Evolutionary conservation across 179 eudicot genomes (phyloP).

Genomic region (Dionaea muscipula): DNA sequence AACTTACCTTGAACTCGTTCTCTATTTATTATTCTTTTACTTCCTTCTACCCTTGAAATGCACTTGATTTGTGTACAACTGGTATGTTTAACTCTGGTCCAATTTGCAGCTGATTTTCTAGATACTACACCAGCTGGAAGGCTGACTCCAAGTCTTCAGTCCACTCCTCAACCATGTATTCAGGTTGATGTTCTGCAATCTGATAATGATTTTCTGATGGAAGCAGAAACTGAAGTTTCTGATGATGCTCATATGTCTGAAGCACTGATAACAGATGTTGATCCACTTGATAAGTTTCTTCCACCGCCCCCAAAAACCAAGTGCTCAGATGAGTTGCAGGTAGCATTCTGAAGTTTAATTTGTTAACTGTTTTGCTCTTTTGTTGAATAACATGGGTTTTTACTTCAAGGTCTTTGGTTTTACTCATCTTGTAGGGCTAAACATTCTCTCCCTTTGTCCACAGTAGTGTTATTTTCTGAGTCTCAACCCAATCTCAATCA

Average conservation of each 20-base stretch:
- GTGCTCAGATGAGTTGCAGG: slow-evolving; percentile 74
- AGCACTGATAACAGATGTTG: slow-evolving; percentile 33
- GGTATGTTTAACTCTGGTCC: neutral
- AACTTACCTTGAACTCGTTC: too few species aligned
- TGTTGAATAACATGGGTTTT: too few species aligned
- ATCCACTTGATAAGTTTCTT: slow-evolving; percentile 57
- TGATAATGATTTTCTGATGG: slow-evolving; percentile 24
- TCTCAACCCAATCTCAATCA: too few species aligned
- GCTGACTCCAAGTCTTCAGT: slow-evolving; percentile 32
- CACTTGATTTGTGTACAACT: neutral
- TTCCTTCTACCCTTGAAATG: neutral
- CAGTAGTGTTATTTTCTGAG: too few species aligned
- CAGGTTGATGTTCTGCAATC: slow-evolving; percentile 26
- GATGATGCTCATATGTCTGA: slow-evolving; percentile 24
- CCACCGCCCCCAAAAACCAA: slow-evolving; percentile 52
- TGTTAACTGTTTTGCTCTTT: too few species aligned
- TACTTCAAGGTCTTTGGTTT: too few species aligned
- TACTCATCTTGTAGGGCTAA: too few species aligned
- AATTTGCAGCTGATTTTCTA: slow-evolving; percentile 27
- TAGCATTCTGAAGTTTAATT: slow-evolving; percentile 15
- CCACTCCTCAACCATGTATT: slow-evolving; percentile 36
- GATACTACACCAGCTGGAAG: slow-evolving; percentile 29
- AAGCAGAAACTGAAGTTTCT: slow-evolving; percentile 25
- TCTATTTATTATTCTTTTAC: too few species aligned
- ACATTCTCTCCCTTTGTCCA: too few species aligned